Conservation (phyloP, 208 protist genomes). For the Phytomonas sp. region DNA sequence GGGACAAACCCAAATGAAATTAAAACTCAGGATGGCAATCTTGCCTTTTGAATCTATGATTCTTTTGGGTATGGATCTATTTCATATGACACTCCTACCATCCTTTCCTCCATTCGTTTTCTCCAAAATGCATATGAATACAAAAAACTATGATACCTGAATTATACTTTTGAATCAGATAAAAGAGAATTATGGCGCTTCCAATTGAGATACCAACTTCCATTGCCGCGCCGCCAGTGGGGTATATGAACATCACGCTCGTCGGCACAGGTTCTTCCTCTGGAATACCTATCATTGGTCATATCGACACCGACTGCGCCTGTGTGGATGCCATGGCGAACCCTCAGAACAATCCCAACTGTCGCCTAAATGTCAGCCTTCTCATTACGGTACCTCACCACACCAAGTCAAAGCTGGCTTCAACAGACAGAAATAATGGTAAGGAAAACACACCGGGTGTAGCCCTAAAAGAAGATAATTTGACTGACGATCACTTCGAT, state of each 20-base stretch:
- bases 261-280: constrained; percentile 82
- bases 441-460: neutral
- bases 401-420: neutral
- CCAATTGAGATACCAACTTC: neutral
- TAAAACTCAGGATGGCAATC: neutral
- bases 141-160: neutral
- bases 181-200: constrained; percentile 6
- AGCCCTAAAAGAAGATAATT: neutral
- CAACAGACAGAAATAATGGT: neutral
- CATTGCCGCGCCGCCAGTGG: constrained; percentile 18
- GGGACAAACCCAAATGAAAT: neutral
- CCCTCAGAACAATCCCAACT: constrained; percentile 41
- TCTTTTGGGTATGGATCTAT: neutral
- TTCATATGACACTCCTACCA: neutral
- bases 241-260: constrained; percentile 37
- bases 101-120: constrained; percentile 10
- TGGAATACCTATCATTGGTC: constrained; percentile 77
- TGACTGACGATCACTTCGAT: constrained; percentile 20
- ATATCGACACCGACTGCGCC: constrained; percentile 53
- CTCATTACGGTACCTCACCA: constrained; percentile 49
- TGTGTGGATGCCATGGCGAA: constrained; percentile 61
- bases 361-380: constrained; percentile 75
- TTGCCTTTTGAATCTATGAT: neutral
- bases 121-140: constrained; percentile 10
- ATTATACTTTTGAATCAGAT: neutral